Evolutionary conservation across 2,329 filamentous ascomycete species (phyloP).

Genomic region (Ophiostoma australiae): DNA sequence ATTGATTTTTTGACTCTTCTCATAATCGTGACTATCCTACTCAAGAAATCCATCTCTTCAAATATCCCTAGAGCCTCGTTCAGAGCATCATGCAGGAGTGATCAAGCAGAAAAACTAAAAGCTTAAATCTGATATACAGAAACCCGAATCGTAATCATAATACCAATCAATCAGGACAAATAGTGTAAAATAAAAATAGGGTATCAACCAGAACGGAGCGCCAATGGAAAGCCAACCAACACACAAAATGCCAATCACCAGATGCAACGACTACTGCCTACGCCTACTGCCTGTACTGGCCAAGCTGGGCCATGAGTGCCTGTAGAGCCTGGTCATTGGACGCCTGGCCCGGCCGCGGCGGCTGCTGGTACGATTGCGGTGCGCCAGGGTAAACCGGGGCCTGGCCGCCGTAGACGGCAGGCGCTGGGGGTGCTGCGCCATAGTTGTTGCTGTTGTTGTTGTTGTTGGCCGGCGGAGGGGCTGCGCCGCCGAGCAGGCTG

Average conservation of each 20-base stretch:
- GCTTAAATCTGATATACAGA: no score
- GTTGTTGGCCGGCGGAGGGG: background rate
- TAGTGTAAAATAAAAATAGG: background rate
- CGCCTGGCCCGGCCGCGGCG: conserved; percentile 29
- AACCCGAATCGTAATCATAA: background rate
- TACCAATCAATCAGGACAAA: background rate
- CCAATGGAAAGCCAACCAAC: background rate
- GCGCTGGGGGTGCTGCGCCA: conserved; percentile 14
- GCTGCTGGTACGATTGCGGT: background rate
- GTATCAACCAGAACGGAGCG: background rate
- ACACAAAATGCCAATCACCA: background rate
- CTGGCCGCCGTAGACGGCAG: background rate
- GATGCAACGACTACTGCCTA: background rate
- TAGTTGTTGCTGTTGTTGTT: conserved; percentile 6
- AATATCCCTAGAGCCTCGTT: background rate
- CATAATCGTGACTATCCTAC: background rate
- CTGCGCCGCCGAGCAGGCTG: conserved; percentile 35
- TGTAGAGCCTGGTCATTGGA: conserved; percentile 52
- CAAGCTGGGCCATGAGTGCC: conserved; percentile 70
- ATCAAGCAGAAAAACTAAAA: no score
- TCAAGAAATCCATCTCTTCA: background rate
- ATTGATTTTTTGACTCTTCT: background rate
- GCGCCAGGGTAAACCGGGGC: background rate
- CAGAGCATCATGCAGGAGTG: no score
- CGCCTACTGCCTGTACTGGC: conserved; percentile 54